Conservation (phyloP, 495 filamentous ascomycete species). For the Melanomma pulvis-pyrius region DNA sequence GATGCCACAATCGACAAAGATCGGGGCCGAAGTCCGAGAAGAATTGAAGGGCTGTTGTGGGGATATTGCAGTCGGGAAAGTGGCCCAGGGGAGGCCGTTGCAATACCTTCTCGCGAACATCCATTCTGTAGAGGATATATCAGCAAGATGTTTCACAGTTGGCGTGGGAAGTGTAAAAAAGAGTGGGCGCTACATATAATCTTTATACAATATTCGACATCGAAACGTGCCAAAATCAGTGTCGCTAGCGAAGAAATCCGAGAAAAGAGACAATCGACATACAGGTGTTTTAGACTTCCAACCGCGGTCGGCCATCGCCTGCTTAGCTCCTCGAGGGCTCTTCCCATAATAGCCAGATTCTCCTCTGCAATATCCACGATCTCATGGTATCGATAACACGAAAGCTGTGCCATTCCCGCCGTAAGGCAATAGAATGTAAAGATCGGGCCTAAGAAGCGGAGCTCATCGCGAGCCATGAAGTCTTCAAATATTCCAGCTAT, state of each 20-base stretch:
- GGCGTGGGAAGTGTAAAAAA: too few relatives aligned
- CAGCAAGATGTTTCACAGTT: background rate
- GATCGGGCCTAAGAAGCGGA: slow-evolving; percentile 34
- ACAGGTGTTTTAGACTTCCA: slow-evolving; percentile 29
- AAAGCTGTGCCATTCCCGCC: slow-evolving; percentile 34
- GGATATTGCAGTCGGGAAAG: slow-evolving; percentile 33
- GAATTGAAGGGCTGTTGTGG: slow-evolving; percentile 25
- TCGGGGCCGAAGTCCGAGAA: slow-evolving; percentile 36
- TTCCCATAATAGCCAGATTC: slow-evolving; percentile 31
- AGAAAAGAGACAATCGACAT: background rate
- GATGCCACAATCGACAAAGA: slow-evolving; percentile 32
- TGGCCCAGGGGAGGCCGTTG: slow-evolving; percentile 18
- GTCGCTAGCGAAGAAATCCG: background rate
- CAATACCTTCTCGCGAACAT: slow-evolving; percentile 33
- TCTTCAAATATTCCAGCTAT: slow-evolving; percentile 38
- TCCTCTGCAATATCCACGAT: slow-evolving; percentile 32
- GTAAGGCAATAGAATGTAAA: slow-evolving; percentile 38
- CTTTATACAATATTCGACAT: too few relatives aligned
- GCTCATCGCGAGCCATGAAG: slow-evolving; percentile 37
- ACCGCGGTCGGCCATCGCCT: slow-evolving; percentile 35
- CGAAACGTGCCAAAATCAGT: too few relatives aligned
- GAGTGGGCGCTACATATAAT: too few relatives aligned
- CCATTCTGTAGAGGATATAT: slow-evolving; percentile 5
- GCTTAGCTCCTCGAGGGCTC: slow-evolving; percentile 29
- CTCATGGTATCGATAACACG: slow-evolving; percentile 32